These are phyloP conservation scores for Cladobotryum protrusum DNA, from an alignment of 2,329 filamentous ascomycete genomes.

Conservation along the genomic window DNA sequence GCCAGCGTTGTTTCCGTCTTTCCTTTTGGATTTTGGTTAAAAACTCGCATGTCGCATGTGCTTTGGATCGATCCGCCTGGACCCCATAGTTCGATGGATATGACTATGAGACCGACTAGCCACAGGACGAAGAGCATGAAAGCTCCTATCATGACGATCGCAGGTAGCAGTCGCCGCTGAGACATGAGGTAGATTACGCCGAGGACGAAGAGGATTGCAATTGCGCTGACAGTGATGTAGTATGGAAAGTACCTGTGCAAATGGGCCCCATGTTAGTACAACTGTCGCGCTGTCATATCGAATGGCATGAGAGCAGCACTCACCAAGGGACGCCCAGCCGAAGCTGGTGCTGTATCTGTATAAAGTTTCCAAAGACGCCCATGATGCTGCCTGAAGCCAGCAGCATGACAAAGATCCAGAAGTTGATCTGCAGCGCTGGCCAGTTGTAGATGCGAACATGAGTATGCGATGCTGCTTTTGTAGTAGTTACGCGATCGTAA, in stretches of 20 bases:
- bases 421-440: conserved; percentile 60
- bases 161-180: conserved; percentile 53
- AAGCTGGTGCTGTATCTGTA: conserved; percentile 52
- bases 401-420: conserved; percentile 63
- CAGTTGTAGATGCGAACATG: conserved; percentile 58
- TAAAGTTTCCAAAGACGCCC: conserved; percentile 55
- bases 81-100: conserved; percentile 58
- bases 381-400: conserved; percentile 52
- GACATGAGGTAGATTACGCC: conserved; percentile 58
- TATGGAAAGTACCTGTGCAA: conserved; percentile 59
- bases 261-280: neutral
- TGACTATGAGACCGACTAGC: conserved; percentile 58
- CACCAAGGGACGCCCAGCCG: conserved; percentile 54
- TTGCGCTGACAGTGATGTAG: conserved; percentile 51
- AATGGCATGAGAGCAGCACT: conserved; percentile 13
- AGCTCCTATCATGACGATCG: conserved; percentile 56
- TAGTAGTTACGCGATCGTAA: conserved; percentile 36
- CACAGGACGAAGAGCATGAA: conserved; percentile 64
- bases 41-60: conserved; percentile 55
- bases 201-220: conserved; percentile 61
- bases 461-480: conserved; percentile 15
- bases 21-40: conserved; percentile 43
- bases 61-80: conserved; percentile 51
- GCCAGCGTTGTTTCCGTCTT: conserved; percentile 51
- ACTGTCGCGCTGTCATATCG: neutral